These are phyloP conservation scores for Candida saitoana DNA, from an alignment of 805 yeast species.

Conservation along the genomic window DNA sequence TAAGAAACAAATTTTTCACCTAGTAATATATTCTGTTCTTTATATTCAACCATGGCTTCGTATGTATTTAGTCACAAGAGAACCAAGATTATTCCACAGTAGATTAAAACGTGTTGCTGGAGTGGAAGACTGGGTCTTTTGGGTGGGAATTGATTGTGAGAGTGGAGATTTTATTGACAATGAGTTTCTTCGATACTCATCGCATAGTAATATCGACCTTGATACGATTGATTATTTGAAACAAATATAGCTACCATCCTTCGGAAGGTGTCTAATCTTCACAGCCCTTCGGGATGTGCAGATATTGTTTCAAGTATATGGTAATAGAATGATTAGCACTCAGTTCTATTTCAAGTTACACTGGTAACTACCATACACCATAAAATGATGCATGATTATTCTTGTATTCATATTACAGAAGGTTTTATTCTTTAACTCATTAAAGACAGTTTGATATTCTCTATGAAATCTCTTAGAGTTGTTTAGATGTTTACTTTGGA, in stretches of 20 bases:
- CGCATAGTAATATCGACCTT: too few species aligned
- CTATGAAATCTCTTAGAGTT: too few species aligned
- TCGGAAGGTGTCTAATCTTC: too few species aligned
- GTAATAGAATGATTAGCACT: slow-evolving; percentile 1
- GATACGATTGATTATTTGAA: too few species aligned
- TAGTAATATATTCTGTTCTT: not conserved
- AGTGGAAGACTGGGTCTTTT: slow-evolving; percentile 2
- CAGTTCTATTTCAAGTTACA: slow-evolving; percentile 1
- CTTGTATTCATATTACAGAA: not conserved
- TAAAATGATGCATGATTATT: slow-evolving; percentile 1
- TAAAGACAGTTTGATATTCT: too few species aligned
- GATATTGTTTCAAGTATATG: too few species aligned
- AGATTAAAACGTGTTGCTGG: not conserved
- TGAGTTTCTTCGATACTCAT: too few species aligned
- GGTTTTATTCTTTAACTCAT: too few species aligned
- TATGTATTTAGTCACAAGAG: not conserved
- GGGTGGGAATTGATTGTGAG: not conserved
- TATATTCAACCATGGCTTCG: not conserved
- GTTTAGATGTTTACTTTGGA: too few species aligned
- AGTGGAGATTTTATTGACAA: too few species aligned
- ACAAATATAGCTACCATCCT: too few species aligned
- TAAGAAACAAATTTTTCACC: not conserved
- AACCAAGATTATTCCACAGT: slow-evolving; percentile 1
- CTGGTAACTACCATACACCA: slow-evolving; percentile 2
- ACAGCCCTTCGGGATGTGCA: too few species aligned